Evolutionary conservation across 805 yeast genomes (phyloP).

Genomic region (Ogataea naganishii): DNA sequence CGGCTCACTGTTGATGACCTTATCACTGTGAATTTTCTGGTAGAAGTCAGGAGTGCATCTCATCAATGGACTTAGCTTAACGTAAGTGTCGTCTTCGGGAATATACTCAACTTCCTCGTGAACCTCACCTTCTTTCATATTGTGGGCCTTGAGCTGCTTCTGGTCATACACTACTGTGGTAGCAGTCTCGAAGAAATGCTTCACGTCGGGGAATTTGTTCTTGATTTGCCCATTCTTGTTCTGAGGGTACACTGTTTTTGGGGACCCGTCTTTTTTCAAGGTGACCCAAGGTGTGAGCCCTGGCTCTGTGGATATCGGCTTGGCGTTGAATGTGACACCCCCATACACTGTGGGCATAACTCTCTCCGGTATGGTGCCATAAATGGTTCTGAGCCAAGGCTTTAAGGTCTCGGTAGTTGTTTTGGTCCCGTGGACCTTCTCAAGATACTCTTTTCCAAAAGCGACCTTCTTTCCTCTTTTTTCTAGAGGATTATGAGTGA

Average conservation of each 20-base stretch:
- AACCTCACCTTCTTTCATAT: conserved; percentile 53
- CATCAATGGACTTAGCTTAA: conserved; percentile 64
- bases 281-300: conserved; percentile 78
- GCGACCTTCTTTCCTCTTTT: conserved; percentile 17
- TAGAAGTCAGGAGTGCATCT: conserved; percentile 81
- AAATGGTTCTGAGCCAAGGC: conserved; percentile 72
- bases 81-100: conserved; percentile 70
- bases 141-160: conserved; percentile 64
- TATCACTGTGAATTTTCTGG: conserved; percentile 53
- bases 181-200: conserved; percentile 69
- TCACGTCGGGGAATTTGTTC: conserved; percentile 61
- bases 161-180: conserved; percentile 47
- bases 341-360: conserved; percentile 57
- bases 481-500: neutral
- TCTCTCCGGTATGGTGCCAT: conserved; percentile 44
- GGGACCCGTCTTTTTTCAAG: conserved; percentile 66
- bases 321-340: conserved; percentile 55
- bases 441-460: conserved; percentile 17
- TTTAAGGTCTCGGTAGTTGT: conserved; percentile 29
- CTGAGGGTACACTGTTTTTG: conserved; percentile 73
- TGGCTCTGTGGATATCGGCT: conserved; percentile 58
- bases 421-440: conserved; percentile 8
- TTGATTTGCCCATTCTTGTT: conserved; percentile 63
- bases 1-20: conserved; percentile 55
- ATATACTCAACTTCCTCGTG: conserved; percentile 45